Evolutionary conservation across 1,139 yeast species (phyloP), one percentile per base, ranked within the genome.

Genomic region (Blastobotrys malaysiensis): DNA sequence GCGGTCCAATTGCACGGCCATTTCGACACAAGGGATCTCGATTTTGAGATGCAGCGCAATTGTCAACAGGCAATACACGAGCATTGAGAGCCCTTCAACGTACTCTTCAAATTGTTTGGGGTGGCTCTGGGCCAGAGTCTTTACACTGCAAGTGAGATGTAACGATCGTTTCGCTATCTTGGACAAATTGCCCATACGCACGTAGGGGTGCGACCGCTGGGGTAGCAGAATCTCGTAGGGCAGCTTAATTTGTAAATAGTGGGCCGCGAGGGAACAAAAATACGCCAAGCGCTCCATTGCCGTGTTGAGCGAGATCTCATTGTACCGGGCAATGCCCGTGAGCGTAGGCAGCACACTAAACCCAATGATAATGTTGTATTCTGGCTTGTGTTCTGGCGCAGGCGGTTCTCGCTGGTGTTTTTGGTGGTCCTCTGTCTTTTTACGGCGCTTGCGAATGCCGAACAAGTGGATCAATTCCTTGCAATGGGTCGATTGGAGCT

Each of bases 51-150:
- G 49, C 16, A 52, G 47, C 5, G 65, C 63, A 6, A 70, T 51
- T 26, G 59, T 60, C 9, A 67, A 65, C 27, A 69, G 58, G 54
- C 69, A 59, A 14, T 69, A 57, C 2, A 69, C 65, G 5, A 71
- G 64, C 74, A 71, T 71, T 5, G 72, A 69, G 49, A 69, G 57
- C 11, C 65, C 66, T 14, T 64, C 63, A 43, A 70, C 70, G 49
- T 63, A 68, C 45, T 50, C 48, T 46, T 66, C 67, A 56, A 70
- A 70, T 52, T 64, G 69, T 6, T 57, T 55, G 5, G 71, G 68
- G 11, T 61, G 55, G 27, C 61, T 56, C 31, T 58, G 55, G 3
- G 66, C 64, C 36, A 62, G 52, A 9, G 53, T 48, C 9, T 52
- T 56, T 14, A 61, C 50, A 14, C 59, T 55, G 13, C 11, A 49